Conservation (phyloP, 2,329 filamentous ascomycete species). For the Verticillium nonalfalfae region DNA sequence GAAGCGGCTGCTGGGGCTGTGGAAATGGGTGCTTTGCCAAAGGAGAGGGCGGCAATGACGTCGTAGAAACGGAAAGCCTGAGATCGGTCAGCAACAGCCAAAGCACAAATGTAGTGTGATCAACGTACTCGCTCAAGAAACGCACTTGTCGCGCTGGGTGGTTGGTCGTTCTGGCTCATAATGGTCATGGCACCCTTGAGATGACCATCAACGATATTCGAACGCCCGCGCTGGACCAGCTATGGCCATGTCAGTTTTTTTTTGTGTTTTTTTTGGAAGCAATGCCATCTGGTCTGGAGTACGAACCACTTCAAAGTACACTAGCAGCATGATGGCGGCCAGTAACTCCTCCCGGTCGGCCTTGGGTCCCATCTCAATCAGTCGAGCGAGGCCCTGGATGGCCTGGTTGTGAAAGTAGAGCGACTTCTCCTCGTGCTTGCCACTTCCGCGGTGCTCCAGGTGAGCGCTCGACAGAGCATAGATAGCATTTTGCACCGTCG, state of each 20-base stretch:
- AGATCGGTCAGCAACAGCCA: background rate
- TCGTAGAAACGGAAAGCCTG: slow-evolving; percentile 62
- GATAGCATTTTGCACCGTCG: slow-evolving; percentile 71
- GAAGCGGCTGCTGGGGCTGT: slow-evolving; percentile 39
- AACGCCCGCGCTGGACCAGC: slow-evolving; percentile 54
- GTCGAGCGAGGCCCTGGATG: slow-evolving; percentile 47
- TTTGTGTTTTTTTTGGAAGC: background rate
- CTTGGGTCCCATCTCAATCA: slow-evolving; percentile 47
- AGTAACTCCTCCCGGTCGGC: slow-evolving; percentile 51
- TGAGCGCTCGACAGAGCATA: slow-evolving; percentile 81
- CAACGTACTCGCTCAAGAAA: slow-evolving; percentile 51
- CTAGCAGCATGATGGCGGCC: slow-evolving; percentile 53
- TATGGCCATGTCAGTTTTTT: slow-evolving; percentile 17
- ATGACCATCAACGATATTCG: slow-evolving; percentile 55
- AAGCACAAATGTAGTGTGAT: background rate
- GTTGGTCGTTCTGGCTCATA: slow-evolving; percentile 41
- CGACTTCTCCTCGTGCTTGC: slow-evolving; percentile 50
- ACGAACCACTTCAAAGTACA: slow-evolving; percentile 59
- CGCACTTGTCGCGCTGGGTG: slow-evolving; percentile 42
- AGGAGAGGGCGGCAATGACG: slow-evolving; percentile 56
- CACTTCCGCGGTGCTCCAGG: slow-evolving; percentile 55
- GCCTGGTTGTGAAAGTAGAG: slow-evolving; percentile 54
- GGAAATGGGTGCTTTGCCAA: slow-evolving; percentile 51
- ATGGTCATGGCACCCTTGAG: slow-evolving; percentile 57
- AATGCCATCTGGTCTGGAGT: background rate